phyloP scores from a whole-genome alignment of 2,329 filamentous ascomycete genomes.

The Cladosporium sp. region DNA sequence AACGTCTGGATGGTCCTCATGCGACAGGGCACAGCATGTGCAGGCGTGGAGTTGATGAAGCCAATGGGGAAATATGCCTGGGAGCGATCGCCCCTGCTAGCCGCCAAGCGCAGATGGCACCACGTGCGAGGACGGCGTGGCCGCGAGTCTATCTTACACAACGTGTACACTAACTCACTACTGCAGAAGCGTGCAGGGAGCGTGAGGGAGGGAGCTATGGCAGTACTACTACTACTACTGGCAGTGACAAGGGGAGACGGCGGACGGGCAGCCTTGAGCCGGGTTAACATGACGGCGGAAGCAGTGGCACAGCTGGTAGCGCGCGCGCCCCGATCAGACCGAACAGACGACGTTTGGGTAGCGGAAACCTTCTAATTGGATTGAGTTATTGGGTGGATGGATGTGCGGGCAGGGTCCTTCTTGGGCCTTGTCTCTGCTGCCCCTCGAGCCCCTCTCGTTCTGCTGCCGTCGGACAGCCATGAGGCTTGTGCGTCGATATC shows the following conservation, averaged over 20 bases:
- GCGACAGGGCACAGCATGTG: not conserved
- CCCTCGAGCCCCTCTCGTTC: conserved; percentile 19
- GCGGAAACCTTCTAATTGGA: not conserved
- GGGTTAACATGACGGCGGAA: conserved; percentile 13
- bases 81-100: not conserved
- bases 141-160: conserved; percentile 11
- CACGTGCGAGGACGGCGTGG: conserved; percentile 13
- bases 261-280: not conserved
- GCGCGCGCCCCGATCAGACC: not conserved
- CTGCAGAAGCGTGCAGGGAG: conserved; percentile 5
- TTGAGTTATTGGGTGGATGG: not conserved
- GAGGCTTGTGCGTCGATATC: conserved; percentile 15
- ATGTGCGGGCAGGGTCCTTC: conserved; percentile 6
- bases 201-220: not conserved
- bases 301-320: not conserved
- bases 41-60: conserved; percentile 7
- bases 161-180: conserved; percentile 2
- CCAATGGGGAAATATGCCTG: conserved; percentile 16
- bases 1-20: conserved; percentile 8
- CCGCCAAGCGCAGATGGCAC: conserved; percentile 9
- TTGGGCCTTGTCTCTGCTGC: conserved; percentile 1
- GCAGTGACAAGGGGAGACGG: not conserved
- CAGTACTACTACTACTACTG: no score
- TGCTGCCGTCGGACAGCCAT: conserved; percentile 12
- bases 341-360: conserved; percentile 6